Conservation (phyloP, 768 basidiomycete genomes). For the Russula abietina region DNA sequence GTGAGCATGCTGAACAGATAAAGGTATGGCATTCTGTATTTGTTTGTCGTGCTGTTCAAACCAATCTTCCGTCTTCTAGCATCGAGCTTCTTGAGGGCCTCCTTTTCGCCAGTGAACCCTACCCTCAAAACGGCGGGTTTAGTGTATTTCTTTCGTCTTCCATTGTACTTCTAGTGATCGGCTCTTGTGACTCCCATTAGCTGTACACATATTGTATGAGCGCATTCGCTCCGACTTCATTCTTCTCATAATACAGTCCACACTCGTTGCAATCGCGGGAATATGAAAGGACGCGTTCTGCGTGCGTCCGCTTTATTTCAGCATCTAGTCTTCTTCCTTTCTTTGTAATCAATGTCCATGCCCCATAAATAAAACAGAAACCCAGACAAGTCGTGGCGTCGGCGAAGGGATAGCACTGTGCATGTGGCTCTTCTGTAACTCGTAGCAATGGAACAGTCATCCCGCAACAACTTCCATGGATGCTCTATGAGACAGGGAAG, state of each 20-base stretch:
- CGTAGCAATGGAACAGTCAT: neutral
- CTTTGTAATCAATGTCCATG: constrained; percentile 21
- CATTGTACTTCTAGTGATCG: constrained; percentile 2
- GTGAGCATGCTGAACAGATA: constrained; percentile 6
- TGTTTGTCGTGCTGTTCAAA: neutral
- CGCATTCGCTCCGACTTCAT: constrained; percentile 11
- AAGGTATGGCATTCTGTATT: constrained; percentile 4
- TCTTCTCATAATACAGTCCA: neutral
- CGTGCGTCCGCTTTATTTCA: constrained; percentile 22
- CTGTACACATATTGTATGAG: neutral
- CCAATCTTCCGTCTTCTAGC: neutral
- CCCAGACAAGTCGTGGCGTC: constrained; percentile 15
- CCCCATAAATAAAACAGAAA: constrained; percentile 19
- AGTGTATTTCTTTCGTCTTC: neutral
- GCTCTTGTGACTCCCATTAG: neutral
- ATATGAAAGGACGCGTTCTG: constrained; percentile 15
- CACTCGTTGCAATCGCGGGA: constrained; percentile 1
- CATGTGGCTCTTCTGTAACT: constrained; percentile 6
- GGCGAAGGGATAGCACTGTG: constrained; percentile 2
- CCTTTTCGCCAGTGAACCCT: neutral
- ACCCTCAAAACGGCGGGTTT: neutral
- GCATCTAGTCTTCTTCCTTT: constrained; percentile 23
- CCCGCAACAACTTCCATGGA: constrained; percentile 3
- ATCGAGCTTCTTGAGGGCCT: neutral
- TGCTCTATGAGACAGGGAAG: constrained; percentile 3